Percentiles rank a stretch among this genome's conserved stretches.
Conservation (phyloP, 805 yeast genomes). For the Candida maris region DNA sequence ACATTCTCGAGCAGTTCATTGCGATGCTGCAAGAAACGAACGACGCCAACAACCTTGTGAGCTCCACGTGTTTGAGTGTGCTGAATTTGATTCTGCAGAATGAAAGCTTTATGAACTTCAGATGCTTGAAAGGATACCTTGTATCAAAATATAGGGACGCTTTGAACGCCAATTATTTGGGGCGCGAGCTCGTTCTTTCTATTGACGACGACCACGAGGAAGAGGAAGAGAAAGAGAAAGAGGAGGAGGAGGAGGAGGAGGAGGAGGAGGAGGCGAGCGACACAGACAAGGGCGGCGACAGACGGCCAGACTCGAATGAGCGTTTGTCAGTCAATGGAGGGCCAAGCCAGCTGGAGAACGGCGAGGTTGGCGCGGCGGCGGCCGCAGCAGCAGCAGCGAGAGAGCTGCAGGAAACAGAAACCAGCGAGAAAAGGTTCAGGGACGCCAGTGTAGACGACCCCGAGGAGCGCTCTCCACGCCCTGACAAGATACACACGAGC, state of each 20-base stretch:
- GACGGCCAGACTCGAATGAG: too few species aligned
- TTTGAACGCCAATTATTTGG: conserved; percentile 19
- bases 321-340: too few species aligned
- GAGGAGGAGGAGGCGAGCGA: too few species aligned
- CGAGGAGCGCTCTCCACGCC: background rate
- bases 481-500: too few species aligned
- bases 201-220: conserved; percentile 1
- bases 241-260: background rate
- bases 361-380: too few species aligned
- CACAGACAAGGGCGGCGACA: too few species aligned
- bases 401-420: too few species aligned
- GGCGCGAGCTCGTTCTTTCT: conserved; percentile 15
- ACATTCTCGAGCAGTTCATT: conserved; percentile 49
- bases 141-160: conserved; percentile 13
- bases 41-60: conserved; percentile 56
- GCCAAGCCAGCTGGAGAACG: too few species aligned
- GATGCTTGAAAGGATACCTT: conserved; percentile 20
- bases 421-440: conserved; percentile 1
- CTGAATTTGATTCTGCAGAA: conserved; percentile 22
- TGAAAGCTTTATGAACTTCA: conserved; percentile 16
- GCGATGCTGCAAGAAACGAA: conserved; percentile 45
- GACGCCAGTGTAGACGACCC: background rate
- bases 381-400: too few species aligned
- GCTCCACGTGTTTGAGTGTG: conserved; percentile 73
- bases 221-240: background rate